Evolutionary conservation across 140 eudicot genomes (phyloP).

Genomic region (Erigeron philadelphicus): DNA sequence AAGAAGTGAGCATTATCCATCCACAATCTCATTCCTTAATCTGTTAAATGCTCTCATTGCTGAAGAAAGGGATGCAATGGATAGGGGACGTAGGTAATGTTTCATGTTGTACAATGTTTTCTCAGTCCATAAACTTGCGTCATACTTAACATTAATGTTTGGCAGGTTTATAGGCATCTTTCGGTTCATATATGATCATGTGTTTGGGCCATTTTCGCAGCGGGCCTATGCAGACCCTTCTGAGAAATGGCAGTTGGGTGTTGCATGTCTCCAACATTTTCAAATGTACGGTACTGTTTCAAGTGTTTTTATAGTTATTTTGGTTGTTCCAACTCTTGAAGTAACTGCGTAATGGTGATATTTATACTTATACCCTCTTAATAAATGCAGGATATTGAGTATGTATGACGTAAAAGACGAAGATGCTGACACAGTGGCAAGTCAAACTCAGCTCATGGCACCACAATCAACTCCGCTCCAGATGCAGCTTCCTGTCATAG

Average conservation of each 20-base stretch:
- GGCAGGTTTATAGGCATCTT: conserved; percentile 86
- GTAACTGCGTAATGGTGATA: neutral
- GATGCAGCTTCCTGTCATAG: conserved; percentile 83
- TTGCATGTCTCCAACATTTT: conserved; percentile 90
- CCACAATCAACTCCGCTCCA: conserved; percentile 70
- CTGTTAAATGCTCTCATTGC: conserved; percentile 75
- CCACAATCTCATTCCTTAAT: conserved; percentile 87
- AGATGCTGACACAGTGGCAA: conserved; percentile 55
- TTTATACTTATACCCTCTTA: neutral
- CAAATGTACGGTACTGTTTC: conserved; percentile 51
- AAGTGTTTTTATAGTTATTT: neutral
- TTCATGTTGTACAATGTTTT: neutral
- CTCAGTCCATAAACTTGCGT: neutral
- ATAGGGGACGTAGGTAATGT: conserved; percentile 79
- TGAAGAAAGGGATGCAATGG: conserved; percentile 84
- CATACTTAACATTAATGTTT: conserved; percentile 10
- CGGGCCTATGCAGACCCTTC: conserved; percentile 88
- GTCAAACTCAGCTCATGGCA: conserved; percentile 44
- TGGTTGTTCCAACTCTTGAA: conserved; percentile 1
- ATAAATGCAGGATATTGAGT: conserved; percentile 66
- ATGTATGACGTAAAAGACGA: conserved; percentile 79
- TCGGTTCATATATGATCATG: conserved; percentile 88
- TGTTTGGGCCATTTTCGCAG: conserved; percentile 92
- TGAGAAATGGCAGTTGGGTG: conserved; percentile 95
- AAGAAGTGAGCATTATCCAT: conserved; percentile 89